Evolutionary conservation across 805 yeast species (phyloP).

Genomic region (Metschnikowia lochheadii): DNA sequence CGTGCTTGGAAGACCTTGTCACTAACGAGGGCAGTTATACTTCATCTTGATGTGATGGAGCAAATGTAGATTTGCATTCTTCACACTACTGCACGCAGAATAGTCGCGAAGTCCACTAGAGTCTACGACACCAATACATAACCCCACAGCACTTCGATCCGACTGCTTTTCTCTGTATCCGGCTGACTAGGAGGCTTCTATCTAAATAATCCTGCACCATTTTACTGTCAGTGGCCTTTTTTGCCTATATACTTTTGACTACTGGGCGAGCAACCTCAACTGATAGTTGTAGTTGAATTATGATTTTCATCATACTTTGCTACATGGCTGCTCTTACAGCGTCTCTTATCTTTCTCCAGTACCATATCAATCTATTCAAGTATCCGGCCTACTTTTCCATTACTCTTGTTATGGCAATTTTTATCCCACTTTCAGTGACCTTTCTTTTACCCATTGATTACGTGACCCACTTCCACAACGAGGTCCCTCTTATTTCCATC

Average conservation of each 20-base stretch:
- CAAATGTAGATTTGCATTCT: neutral
- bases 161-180: neutral
- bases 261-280: neutral
- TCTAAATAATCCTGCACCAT: neutral
- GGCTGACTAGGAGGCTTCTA: neutral
- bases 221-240: neutral
- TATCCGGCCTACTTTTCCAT: constrained; percentile 40
- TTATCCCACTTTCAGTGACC: constrained; percentile 70
- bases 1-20: too few relatives aligned
- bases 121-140: neutral
- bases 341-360: constrained; percentile 31
- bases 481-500: constrained; percentile 35
- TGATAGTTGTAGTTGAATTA: neutral
- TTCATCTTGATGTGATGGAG: neutral
- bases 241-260: neutral
- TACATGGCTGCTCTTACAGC: constrained; percentile 26
- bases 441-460: constrained; percentile 74
- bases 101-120: neutral
- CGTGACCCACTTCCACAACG: constrained; percentile 45
- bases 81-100: neutral
- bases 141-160: neutral
- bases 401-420: constrained; percentile 56
- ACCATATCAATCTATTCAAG: constrained; percentile 32
- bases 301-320: constrained; percentile 18
- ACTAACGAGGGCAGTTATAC: too few relatives aligned